Evolutionary conservation across 345 rosid species (phyloP).

Genomic region (Aegle marmelos): DNA sequence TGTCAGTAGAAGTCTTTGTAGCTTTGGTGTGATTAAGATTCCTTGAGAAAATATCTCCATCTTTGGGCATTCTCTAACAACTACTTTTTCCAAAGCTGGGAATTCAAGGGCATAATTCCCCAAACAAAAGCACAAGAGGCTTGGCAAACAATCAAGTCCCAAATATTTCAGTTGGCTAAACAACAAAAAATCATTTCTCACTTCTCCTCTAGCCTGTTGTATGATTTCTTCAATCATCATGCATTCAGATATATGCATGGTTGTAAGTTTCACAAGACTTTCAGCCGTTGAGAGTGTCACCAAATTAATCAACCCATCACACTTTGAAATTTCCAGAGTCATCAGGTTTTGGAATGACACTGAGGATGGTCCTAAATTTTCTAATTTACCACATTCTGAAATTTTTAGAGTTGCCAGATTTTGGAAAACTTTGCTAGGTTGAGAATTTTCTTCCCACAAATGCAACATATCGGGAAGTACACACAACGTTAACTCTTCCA

Average conservation of each 20-base stretch:
- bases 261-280: slow-evolving; percentile 12
- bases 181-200: neutral
- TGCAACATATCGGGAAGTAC: neutral
- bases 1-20: neutral
- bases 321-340: slow-evolving; percentile 1
- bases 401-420: slow-evolving; percentile 6
- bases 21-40: neutral
- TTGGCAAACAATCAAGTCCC: slow-evolving; percentile 13
- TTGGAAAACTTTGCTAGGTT: neutral
- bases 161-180: slow-evolving; percentile 7
- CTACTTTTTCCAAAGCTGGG: neutral
- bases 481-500: neutral
- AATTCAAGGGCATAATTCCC: neutral
- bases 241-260: slow-evolving; percentile 16
- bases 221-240: slow-evolving; percentile 13
- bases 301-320: slow-evolving; percentile 14
- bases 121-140: neutral
- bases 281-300: slow-evolving; percentile 11
- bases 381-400: neutral
- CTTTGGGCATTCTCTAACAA: neutral
- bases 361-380: slow-evolving; percentile 2
- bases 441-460: neutral
- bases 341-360: slow-evolving; percentile 15
- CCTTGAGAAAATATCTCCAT: neutral
- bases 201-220: neutral